Conservation (phyloP, 2,329 filamentous ascomycete genomes). For the Phoma sp. region DNA sequence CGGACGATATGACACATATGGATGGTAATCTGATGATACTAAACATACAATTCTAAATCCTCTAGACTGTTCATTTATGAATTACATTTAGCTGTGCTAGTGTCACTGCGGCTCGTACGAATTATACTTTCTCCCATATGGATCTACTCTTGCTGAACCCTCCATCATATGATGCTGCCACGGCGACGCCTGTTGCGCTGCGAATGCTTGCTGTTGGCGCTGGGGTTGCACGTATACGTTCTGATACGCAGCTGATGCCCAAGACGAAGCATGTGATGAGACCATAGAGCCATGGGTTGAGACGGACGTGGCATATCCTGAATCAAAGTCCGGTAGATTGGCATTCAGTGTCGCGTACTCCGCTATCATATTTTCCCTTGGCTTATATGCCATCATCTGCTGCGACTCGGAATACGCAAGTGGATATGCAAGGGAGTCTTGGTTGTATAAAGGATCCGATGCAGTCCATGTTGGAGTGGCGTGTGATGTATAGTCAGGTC, state of each 20-base stretch:
- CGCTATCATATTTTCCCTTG: neutral
- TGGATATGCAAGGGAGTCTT: neutral
- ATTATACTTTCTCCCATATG: neutral
- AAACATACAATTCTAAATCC: neutral
- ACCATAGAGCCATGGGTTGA: neutral
- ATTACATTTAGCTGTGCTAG: neutral
- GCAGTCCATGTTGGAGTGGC: neutral
- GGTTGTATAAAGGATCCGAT: neutral
- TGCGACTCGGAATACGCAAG: neutral
- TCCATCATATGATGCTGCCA: neutral
- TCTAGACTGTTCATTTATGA: neutral
- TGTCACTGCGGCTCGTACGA: slow-evolving; percentile 1
- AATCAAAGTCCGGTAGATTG: neutral
- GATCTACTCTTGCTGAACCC: neutral
- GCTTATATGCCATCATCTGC: neutral
- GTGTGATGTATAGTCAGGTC: neutral
- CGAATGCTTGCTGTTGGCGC: neutral
- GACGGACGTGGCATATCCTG: neutral
- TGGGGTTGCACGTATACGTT: neutral
- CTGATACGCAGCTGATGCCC: neutral
- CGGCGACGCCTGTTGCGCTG: neutral
- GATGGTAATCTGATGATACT: neutral
- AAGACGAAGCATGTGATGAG: neutral
- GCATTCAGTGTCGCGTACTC: neutral
- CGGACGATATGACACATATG: neutral